These are phyloP conservation scores for Paracamarosporium sp. DNA, from an alignment of 2,329 filamentous ascomycete species.

Conservation along the genomic window DNA sequence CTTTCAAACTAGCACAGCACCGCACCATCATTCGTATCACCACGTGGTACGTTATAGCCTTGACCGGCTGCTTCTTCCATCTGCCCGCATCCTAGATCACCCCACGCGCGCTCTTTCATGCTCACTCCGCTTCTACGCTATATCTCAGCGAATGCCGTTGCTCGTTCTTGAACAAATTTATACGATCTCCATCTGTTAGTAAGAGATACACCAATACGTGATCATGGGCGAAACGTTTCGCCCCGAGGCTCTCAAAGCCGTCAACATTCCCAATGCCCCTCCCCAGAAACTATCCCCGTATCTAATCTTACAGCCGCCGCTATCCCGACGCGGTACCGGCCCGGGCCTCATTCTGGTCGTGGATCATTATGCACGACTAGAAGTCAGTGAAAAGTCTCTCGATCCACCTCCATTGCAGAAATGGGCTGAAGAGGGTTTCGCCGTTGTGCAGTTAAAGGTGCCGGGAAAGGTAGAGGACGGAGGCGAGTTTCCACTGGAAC, in stretches of 20 bases:
- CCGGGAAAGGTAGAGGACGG: conserved; percentile 39
- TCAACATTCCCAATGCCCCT: conserved; percentile 21
- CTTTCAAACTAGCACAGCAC: background rate
- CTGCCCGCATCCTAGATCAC: background rate
- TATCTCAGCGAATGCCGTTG: background rate
- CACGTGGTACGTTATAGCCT: background rate
- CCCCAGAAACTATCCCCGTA: conserved; percentile 31
- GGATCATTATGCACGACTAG: conserved; percentile 40
- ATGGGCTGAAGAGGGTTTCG: conserved; percentile 75
- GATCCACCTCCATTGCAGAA: conserved; percentile 67
- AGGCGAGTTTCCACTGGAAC: conserved; percentile 39
- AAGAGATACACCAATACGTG: background rate
- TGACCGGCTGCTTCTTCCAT: background rate
- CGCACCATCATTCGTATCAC: conserved; percentile 1
- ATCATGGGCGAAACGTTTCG: background rate
- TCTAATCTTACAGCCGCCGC: conserved; percentile 51
- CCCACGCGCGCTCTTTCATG: background rate
- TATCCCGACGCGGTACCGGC: conserved; percentile 57
- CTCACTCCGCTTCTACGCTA: background rate
- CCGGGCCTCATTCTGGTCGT: conserved; percentile 57
- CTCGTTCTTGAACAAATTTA: background rate
- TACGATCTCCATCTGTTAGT: background rate
- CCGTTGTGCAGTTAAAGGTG: conserved; percentile 62
- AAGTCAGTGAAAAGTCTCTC: conserved; percentile 45
- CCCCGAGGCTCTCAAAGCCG: background rate